phyloP scores from a whole-genome alignment of 441 rosid genomes.

The Isatis lusitanica region DNA sequence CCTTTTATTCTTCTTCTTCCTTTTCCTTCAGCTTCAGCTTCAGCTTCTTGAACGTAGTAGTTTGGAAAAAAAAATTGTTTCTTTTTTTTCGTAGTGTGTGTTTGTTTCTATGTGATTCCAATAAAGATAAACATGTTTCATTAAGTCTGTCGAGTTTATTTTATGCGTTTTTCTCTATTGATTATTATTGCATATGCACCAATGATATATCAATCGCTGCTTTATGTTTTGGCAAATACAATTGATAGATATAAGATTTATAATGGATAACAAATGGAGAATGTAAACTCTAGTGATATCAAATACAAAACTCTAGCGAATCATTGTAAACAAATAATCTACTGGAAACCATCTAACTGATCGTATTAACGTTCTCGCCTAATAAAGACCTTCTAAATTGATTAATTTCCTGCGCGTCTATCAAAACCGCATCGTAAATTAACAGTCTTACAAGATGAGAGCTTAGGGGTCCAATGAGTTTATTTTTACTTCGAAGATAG shows the following conservation, averaged over 20 bases:
- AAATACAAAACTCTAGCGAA: not conserved
- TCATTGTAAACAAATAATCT: not conserved
- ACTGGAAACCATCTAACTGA: not conserved
- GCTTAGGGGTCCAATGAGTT: not conserved
- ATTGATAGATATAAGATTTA: not conserved
- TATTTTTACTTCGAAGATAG: not conserved
- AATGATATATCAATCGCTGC: not conserved
- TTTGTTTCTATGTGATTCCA: conserved; percentile 9
- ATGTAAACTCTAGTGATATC: not conserved
- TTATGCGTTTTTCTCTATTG: not conserved
- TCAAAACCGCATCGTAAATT: not conserved
- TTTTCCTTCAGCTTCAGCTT: not conserved
- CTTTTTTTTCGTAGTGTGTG: not conserved
- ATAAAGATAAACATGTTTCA: conserved; percentile 15
- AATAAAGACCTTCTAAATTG: not conserved
- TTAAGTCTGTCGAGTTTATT: not conserved
- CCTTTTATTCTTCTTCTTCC: not conserved
- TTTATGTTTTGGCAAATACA: not conserved
- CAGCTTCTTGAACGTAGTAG: not conserved
- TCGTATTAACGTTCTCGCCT: not conserved
- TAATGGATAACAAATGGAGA: not conserved
- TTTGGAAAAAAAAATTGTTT: conserved; percentile 3
- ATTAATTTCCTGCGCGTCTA: not conserved
- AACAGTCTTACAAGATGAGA: not conserved
- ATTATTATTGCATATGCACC: not conserved